Evolutionary conservation across 495 filamentous ascomycete genomes (phyloP).

Genomic region (Elaphomyces granulatus): DNA sequence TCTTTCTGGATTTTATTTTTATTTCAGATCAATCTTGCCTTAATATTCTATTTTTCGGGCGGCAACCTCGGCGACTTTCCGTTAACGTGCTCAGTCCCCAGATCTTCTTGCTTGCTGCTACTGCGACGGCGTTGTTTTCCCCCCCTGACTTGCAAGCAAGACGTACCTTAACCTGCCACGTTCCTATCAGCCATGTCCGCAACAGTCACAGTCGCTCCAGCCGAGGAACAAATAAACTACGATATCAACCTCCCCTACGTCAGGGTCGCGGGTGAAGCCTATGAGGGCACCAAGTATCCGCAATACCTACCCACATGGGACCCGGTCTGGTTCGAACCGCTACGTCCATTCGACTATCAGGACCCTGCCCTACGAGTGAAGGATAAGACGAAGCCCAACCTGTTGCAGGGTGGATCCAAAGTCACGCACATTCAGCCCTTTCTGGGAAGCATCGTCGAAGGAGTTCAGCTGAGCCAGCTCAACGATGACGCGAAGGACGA

Average conservation of each 20-base stretch:
- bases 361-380: constrained; percentile 43
- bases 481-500: constrained; percentile 62
- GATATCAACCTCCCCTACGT: constrained; percentile 45
- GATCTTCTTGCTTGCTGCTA: background rate
- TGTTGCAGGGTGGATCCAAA: constrained; percentile 33
- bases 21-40: background rate
- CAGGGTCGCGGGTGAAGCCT: constrained; percentile 25
- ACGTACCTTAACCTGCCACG: background rate
- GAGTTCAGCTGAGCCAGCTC: constrained; percentile 55
- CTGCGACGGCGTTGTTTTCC: constrained; percentile 18
- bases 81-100: background rate
- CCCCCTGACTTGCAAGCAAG: constrained; percentile 30
- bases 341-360: constrained; percentile 42
- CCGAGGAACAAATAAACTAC: constrained; percentile 35
- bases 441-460: constrained; percentile 58
- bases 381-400: constrained; percentile 42
- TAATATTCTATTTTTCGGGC: background rate
- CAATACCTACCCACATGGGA: constrained; percentile 52
- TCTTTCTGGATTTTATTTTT: no score
- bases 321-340: constrained; percentile 43
- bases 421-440: constrained; percentile 51
- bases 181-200: constrained; percentile 8
- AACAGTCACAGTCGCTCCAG: constrained; percentile 18
- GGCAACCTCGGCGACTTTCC: background rate
- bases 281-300: constrained; percentile 37